Conservation (phyloP, 371 early-diverging fungal genomes). For the Saksenaea vasiformis region DNA sequence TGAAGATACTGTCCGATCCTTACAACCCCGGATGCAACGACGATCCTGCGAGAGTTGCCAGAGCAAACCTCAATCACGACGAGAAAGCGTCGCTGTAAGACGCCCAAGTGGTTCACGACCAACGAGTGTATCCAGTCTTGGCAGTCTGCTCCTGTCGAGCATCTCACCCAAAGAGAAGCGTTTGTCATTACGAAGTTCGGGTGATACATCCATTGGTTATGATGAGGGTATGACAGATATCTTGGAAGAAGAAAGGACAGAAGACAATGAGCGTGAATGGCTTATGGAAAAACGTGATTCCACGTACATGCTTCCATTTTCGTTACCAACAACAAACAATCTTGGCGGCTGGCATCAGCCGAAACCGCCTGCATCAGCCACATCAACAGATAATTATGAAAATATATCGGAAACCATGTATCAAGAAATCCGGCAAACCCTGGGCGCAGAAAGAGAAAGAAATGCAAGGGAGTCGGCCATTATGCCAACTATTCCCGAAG, state of each 20-base stretch:
- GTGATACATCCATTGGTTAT: not conserved
- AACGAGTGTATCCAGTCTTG: slow-evolving; percentile 38
- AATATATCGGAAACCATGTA: slow-evolving; percentile 34
- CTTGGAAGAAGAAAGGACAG: slow-evolving; percentile 15
- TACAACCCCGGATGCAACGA: slow-evolving; percentile 15
- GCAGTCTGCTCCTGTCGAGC: slow-evolving; percentile 26
- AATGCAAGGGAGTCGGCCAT: slow-evolving; percentile 29
- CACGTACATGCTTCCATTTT: slow-evolving; percentile 53
- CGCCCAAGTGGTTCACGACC: slow-evolving; percentile 16
- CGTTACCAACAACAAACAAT: slow-evolving; percentile 42
- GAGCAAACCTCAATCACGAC: not conserved
- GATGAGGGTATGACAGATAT: not conserved
- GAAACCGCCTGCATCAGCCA: slow-evolving; percentile 4
- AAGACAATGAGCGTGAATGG: slow-evolving; percentile 28
- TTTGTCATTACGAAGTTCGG: not conserved
- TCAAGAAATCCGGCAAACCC: slow-evolving; percentile 29
- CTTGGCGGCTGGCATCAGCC: slow-evolving; percentile 18
- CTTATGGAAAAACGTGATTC: slow-evolving; percentile 49
- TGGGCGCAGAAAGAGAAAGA: slow-evolving; percentile 27
- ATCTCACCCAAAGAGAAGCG: slow-evolving; percentile 2
- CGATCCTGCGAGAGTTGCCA: slow-evolving; percentile 12
- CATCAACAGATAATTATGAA: slow-evolving; percentile 2
- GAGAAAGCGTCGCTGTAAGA: not conserved
- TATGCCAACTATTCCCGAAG: slow-evolving; percentile 52
- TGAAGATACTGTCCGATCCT: slow-evolving; percentile 57